Conservation (phyloP, 108 stramenopile species). For the Epithemia pelagica region DNA sequence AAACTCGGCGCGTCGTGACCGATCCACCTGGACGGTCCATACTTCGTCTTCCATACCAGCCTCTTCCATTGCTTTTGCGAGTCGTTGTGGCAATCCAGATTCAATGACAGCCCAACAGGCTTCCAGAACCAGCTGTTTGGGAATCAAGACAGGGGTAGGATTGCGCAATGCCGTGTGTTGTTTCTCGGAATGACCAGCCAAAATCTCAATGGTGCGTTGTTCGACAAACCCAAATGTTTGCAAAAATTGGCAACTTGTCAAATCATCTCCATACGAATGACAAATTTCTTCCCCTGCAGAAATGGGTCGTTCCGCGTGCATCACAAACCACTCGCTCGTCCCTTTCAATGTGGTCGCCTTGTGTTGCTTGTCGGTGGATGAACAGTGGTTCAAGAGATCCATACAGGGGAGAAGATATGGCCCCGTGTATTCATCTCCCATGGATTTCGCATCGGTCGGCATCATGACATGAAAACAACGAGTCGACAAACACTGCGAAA, state of each 20-base stretch:
- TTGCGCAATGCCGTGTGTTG: background rate
- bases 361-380: constrained; percentile 17
- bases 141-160: constrained; percentile 37
- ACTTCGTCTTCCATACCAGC: constrained; percentile 15
- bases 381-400: constrained; percentile 69
- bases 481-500: constrained; percentile 68
- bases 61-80: constrained; percentile 16
- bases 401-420: constrained; percentile 76
- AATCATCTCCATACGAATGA: constrained; percentile 66
- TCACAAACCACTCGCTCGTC: constrained; percentile 35
- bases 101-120: constrained; percentile 32
- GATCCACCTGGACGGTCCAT: constrained; percentile 23
- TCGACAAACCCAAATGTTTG: constrained; percentile 86
- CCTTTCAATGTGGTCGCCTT: constrained; percentile 56
- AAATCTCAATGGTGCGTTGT: background rate
- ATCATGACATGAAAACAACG: constrained; percentile 68
- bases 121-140: constrained; percentile 34
- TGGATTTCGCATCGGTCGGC: background rate
- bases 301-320: constrained; percentile 72
- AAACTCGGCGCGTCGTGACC: background rate
- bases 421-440: constrained; percentile 29
- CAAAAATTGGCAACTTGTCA: constrained; percentile 62
- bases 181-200: constrained; percentile 3
- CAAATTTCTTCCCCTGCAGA: constrained; percentile 51
- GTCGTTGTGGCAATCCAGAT: constrained; percentile 19